Percentiles rank a stretch among this genome's conserved stretches.
Conservation (phyloP, 1,284 basidiomycete species). For the Tilletia indica region DNA sequence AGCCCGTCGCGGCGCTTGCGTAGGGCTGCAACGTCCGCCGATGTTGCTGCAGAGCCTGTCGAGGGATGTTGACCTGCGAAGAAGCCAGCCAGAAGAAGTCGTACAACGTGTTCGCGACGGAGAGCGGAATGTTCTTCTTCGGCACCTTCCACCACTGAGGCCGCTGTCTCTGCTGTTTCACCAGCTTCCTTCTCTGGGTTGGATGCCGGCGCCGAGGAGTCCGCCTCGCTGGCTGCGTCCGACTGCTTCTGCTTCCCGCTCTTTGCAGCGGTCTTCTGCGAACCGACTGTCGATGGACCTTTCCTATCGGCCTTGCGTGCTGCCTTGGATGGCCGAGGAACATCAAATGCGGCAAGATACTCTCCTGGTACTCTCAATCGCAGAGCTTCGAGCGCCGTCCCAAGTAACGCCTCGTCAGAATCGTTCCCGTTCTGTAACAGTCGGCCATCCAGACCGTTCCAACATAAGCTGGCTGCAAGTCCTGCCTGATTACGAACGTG, state of each 20-base stretch:
- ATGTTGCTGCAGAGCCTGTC: neutral
- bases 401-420: neutral
- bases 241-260: neutral
- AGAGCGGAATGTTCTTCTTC: neutral
- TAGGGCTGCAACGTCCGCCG: neutral
- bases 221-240: neutral
- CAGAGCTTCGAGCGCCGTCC: constrained; percentile 27
- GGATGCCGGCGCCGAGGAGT: neutral
- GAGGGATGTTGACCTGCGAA: constrained; percentile 6
- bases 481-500: neutral
- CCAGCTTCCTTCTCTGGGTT: neutral
- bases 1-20: constrained; percentile 5
- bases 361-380: constrained; percentile 26
- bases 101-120: constrained; percentile 3
- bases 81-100: constrained; percentile 3
- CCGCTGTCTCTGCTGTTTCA: neutral
- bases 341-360: constrained; percentile 33
- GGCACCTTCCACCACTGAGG: neutral
- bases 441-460: constrained; percentile 15
- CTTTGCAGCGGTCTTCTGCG: neutral
- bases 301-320: constrained; percentile 17
- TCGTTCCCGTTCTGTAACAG: neutral
- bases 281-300: neutral
- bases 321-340: constrained; percentile 21
- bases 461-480: neutral